phyloP scores from a whole-genome alignment of 2,329 filamentous ascomycete genomes.

The Didymella keratinophila region DNA sequence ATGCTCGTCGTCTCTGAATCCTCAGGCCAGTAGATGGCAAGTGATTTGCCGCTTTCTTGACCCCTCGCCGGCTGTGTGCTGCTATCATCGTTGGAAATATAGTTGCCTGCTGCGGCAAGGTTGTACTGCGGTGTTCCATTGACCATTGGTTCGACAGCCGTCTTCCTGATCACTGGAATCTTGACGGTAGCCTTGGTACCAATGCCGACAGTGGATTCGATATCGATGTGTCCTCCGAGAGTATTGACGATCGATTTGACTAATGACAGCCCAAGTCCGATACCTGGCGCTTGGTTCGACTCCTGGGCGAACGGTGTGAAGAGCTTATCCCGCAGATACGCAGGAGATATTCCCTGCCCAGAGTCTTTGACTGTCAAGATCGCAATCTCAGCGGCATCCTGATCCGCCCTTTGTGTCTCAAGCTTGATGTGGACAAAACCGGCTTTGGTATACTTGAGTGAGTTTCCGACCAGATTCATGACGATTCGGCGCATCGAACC shows the following conservation, averaged over 20 bases:
- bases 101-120: too few species aligned
- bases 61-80: not conserved
- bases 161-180: constrained; percentile 13
- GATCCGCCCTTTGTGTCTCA: constrained; percentile 54
- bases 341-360: constrained; percentile 32
- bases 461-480: constrained; percentile 37
- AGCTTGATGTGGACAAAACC: constrained; percentile 27
- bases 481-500: constrained; percentile 31
- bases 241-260: constrained; percentile 29
- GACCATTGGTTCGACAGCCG: not conserved
- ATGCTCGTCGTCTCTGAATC: not conserved
- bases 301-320: constrained; percentile 35
- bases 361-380: constrained; percentile 42
- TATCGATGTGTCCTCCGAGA: constrained; percentile 27
- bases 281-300: constrained; percentile 27
- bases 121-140: not conserved
- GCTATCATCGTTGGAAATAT: not conserved
- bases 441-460: constrained; percentile 31
- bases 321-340: constrained; percentile 29
- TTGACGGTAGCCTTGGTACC: constrained; percentile 17
- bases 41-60: not conserved
- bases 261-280: constrained; percentile 33
- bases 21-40: constrained; percentile 4
- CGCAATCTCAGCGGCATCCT: constrained; percentile 39
- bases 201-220: constrained; percentile 15